Evolutionary conservation across 1,284 basidiomycete species (phyloP), one percentile per base, ranked within the genome.

Genomic region (Tilletia caries): DNA sequence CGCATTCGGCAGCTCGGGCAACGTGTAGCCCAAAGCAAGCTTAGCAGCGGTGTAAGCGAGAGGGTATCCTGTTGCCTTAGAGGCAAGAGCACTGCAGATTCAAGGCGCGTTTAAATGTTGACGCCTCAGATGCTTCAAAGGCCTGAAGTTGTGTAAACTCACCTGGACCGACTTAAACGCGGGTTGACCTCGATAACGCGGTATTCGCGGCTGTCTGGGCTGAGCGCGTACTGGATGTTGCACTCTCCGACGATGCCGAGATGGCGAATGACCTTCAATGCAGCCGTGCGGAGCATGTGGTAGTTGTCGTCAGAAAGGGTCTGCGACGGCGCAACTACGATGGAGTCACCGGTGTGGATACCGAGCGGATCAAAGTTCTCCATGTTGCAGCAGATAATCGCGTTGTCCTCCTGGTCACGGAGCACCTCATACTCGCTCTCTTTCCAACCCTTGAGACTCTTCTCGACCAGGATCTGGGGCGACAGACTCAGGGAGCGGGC

Each of bases 271-370:
- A 94, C 92, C 86, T 98, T 98, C 86, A 98, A 90, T 43, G 96
- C 96, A 68, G 96, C 95, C 73, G 91, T 92, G 71, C 96, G 92
- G 76, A 98, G 88, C 96, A 98, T 98, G 86, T 99, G 95, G 86
- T 98, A 99, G 83, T 97, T 93, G 83, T 85, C 83, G 81, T 98
- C 96, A 44, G 95, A 92, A 20, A 99, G 86, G 1, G 96, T 98
- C 85, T 99, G 96, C 3, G 94, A 97, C 1, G 96, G 96, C 3
- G 96, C 96, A 58, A 98, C 94, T 82, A 98, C 96, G 81, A 99
- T 98, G n/a, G 95, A 98, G 84, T 98, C 96, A 81, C 96, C 96
- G n/a, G 96, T 98, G 85, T 98, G 96, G 52, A 93, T 98, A 75
- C 96, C 96, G 72, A 98, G 90, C 25, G 96, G 96, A 83, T 98